Evolutionary conservation across 1,284 basidiomycete genomes (phyloP).

Genomic region (Boletus holoroseus): DNA sequence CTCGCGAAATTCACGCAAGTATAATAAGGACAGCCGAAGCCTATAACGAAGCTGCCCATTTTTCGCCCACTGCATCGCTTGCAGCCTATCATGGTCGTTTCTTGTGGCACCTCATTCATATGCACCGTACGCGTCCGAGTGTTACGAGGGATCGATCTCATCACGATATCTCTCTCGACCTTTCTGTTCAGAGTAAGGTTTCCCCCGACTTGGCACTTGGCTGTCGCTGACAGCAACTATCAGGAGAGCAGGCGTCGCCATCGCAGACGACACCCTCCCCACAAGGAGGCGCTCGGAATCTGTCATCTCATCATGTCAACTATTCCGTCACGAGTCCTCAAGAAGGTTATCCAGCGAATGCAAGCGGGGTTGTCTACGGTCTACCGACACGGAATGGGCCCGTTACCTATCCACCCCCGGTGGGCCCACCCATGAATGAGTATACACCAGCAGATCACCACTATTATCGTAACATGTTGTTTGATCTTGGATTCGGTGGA

Average conservation of each 20-base stretch:
- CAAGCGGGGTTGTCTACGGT: slow-evolving; percentile 17
- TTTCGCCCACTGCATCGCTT: slow-evolving; percentile 55
- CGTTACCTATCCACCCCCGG: slow-evolving; percentile 15
- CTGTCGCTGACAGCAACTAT: slow-evolving; percentile 8
- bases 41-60: slow-evolving; percentile 60
- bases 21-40: slow-evolving; percentile 69
- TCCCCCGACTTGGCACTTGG: background rate
- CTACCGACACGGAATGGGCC: slow-evolving; percentile 15
- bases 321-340: slow-evolving; percentile 20
- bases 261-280: slow-evolving; percentile 26
- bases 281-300: slow-evolving; percentile 14
- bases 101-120: slow-evolving; percentile 61
- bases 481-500: slow-evolving; percentile 59
- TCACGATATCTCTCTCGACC: slow-evolving; percentile 42
- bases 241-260: slow-evolving; percentile 24
- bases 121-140: slow-evolving; percentile 46
- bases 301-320: slow-evolving; percentile 13
- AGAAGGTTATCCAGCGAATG: slow-evolving; percentile 22
- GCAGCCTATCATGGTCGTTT: slow-evolving; percentile 72
- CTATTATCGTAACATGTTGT: slow-evolving; percentile 68
- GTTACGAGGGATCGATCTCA: slow-evolving; percentile 35
- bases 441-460: slow-evolving; percentile 49
- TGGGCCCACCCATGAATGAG: slow-evolving; percentile 15
- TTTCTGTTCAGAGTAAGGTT: slow-evolving; percentile 43
- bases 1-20: slow-evolving; percentile 54